phyloP scores from a whole-genome alignment of 2,329 filamentous ascomycete species.

The Drechslerella stenobrocha region DNA sequence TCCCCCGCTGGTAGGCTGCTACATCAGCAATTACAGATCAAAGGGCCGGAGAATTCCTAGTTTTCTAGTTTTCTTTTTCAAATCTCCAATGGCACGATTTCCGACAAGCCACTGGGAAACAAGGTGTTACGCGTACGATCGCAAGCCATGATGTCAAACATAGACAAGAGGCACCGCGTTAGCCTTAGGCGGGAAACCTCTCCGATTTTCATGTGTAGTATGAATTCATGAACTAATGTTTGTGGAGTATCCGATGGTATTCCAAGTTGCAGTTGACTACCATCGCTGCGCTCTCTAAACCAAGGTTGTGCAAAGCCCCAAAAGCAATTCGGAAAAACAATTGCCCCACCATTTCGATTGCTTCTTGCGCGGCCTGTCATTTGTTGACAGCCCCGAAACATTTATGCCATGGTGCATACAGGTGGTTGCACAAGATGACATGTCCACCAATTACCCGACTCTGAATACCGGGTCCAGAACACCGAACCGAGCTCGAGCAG shows the following conservation, averaged over 20 bases:
- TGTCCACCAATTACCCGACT: background rate
- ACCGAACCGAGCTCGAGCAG: conserved; percentile 5
- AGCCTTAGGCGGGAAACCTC: background rate
- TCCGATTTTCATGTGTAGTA: background rate
- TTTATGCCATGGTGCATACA: conserved; percentile 1
- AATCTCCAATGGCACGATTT: too few relatives aligned
- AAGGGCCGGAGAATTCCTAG: too few relatives aligned
- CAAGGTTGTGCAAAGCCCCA: background rate
- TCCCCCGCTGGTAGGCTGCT: too few relatives aligned
- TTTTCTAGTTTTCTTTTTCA: too few relatives aligned
- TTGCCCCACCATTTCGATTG: conserved; percentile 1
- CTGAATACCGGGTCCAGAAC: conserved; percentile 18
- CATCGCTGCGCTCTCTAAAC: background rate
- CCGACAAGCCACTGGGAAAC: too few relatives aligned
- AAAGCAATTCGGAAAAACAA: background rate
- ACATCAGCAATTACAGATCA: too few relatives aligned
- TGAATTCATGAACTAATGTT: background rate
- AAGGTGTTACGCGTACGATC: too few relatives aligned
- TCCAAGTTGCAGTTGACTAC: background rate
- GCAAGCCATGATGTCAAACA: background rate
- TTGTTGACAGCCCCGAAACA: background rate
- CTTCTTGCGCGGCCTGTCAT: background rate
- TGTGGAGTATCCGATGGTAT: background rate
- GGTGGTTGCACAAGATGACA: conserved; percentile 12
- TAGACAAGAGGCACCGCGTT: too few relatives aligned